Evolutionary conservation across 345 rosid genomes (phyloP), one percentile per base, ranked within the genome.

Genomic region (Stellera chamaejasme): DNA sequence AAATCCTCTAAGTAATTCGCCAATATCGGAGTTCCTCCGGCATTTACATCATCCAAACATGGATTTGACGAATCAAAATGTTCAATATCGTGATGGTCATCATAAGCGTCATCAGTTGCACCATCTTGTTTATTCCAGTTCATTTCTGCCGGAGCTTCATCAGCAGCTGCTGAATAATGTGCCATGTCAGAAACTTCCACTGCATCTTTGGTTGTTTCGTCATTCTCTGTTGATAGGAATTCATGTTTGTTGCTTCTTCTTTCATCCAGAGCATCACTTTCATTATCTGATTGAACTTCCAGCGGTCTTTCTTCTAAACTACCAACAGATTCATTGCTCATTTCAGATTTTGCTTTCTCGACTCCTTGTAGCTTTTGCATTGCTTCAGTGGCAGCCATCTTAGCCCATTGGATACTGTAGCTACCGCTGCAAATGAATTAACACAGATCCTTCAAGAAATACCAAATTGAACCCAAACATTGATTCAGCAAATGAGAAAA

Each of bases 331-430:
- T 56, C 46, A 14, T 60, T 63, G 27, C 66, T 46, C 13, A 32
- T 45, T 36, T 14, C 44, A 13, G 45, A 46, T 11, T 56, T 51
- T 36, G n/a, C 61, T 57, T 63, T 50, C 60, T 70, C 63, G 4
- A 65, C 65, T 56, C 60, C 72, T 13, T 69, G 36, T 55, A 80
- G 67, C 69, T 45, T 74, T 63, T 67, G 60, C 11, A 75, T 62
- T 43, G 83, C 77, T 67, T 78, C 64, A 32, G 19, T 61, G 42
- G 77, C 79, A 8, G 74, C 74, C 27, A 48, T 54, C 43, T 53
- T 58, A 41, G 76, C 77, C 77, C 87, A 69, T 45, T 41, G 71
- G 60, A 59, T 61, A 16, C 49, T 27, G 5, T 56, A 52, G n/a
- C 50, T 27, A 58, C 63, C 65, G 48, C 83, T 75, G 69, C 32